Evolutionary conservation across 2,329 filamentous ascomycete genomes (phyloP).

Genomic region (Neoarthrinium moseri): DNA sequence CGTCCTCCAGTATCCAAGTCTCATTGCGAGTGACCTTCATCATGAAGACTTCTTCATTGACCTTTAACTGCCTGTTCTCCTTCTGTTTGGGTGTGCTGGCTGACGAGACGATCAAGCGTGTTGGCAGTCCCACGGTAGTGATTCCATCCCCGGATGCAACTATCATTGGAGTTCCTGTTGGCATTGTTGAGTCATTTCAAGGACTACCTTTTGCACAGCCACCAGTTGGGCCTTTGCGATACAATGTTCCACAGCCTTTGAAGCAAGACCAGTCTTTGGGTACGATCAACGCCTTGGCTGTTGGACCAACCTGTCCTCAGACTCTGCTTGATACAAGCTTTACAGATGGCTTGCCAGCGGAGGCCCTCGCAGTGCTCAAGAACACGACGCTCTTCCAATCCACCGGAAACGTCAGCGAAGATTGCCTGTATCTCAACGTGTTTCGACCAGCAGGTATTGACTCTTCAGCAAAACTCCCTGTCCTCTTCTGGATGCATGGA

Average conservation of each 20-base stretch:
- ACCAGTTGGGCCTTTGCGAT: not conserved
- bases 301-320: constrained; percentile 67
- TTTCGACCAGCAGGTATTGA: constrained; percentile 56
- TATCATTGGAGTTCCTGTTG: not conserved
- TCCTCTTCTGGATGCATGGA: constrained; percentile 70
- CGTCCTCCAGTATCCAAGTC: not conserved
- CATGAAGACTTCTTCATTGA: constrained; percentile 2
- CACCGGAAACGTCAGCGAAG: constrained; percentile 54
- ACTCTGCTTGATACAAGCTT: constrained; percentile 53
- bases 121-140: not conserved
- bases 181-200: not conserved
- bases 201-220: not conserved
- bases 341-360: constrained; percentile 23
- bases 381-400: constrained; percentile 56
- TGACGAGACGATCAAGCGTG: not conserved
- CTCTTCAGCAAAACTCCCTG: constrained; percentile 56
- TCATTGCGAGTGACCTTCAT: not conserved
- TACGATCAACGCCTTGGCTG: constrained; percentile 56
- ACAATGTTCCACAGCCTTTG: not conserved
- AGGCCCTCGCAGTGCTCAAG: constrained; percentile 45
- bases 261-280: constrained; percentile 39
- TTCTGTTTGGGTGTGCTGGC: not conserved
- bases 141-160: constrained; percentile 1
- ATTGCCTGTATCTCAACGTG: constrained; percentile 62
- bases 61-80: not conserved